These are phyloP conservation scores for Coelastrella sp. DNA, from an alignment of 139 green algal genomes.

Conservation along the genomic window DNA sequence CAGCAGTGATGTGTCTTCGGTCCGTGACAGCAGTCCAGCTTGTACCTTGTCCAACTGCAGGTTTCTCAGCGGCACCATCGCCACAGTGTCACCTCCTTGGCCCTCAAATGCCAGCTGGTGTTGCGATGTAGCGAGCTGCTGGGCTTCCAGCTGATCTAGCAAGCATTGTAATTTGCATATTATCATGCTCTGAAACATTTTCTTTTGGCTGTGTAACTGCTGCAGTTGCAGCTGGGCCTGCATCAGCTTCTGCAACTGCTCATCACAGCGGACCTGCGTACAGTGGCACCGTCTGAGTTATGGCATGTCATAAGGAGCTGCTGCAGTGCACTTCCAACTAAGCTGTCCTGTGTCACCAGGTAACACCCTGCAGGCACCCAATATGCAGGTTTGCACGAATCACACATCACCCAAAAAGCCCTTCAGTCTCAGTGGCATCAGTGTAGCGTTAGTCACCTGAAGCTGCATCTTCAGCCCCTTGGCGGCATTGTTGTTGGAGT, in stretches of 20 bases:
- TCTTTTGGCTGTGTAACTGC: not conserved
- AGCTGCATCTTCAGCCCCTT: not conserved
- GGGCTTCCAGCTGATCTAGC: not conserved
- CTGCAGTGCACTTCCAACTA: too few species aligned
- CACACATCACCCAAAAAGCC: too few species aligned
- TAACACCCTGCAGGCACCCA: too few species aligned
- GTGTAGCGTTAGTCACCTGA: not conserved
- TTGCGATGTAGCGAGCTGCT: not conserved
- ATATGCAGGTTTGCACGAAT: too few species aligned
- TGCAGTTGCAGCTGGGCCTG: slow-evolving; percentile 26
- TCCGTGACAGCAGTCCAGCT: too few species aligned
- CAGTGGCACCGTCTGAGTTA: not conserved
- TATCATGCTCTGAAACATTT: not conserved
- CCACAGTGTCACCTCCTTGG: too few species aligned
- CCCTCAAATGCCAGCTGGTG: not conserved
- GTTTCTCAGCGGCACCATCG: too few species aligned
- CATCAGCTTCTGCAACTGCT: slow-evolving; percentile 2
- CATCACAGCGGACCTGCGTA: not conserved
- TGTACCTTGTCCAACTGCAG: too few species aligned
- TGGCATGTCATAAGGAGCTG: too few species aligned
- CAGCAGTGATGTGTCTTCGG: not conserved
- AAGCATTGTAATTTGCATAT: not conserved
- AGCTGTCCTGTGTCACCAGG: too few species aligned
- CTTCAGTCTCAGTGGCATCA: too few species aligned
- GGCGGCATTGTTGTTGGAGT: not conserved